Conservation (phyloP, 2,329 filamentous ascomycete species). For the Kalaharituber pfeilii region DNA sequence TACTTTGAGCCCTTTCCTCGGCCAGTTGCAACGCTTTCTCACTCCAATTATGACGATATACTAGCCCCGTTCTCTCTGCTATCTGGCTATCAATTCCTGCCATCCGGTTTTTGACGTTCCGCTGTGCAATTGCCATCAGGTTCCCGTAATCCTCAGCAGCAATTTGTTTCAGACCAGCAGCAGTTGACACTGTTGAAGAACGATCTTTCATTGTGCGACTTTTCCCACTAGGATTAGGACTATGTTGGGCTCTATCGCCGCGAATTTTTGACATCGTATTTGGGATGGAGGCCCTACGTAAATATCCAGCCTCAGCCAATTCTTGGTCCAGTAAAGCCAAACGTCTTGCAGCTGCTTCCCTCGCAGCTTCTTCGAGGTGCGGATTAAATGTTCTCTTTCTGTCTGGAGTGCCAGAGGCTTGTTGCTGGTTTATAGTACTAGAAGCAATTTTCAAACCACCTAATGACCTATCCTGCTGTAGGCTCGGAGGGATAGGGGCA, state of each 20-base stretch:
- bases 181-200: background rate
- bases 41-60: constrained; percentile 59
- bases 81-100: constrained; percentile 69
- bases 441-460: too few species aligned
- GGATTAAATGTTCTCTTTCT: background rate
- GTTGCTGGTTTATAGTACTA: too few species aligned
- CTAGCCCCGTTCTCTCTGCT: constrained; percentile 59
- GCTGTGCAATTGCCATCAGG: constrained; percentile 61
- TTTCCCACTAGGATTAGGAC: background rate
- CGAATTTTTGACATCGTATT: background rate
- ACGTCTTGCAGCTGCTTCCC: constrained; percentile 68
- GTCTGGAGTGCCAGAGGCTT: background rate
- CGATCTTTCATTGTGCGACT: background rate
- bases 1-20: constrained; percentile 40
- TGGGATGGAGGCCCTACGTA: constrained; percentile 29
- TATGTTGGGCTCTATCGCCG: too few species aligned
- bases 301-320: constrained; percentile 40
- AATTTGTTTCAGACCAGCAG: too few species aligned
- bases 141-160: constrained; percentile 36
- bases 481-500: too few species aligned
- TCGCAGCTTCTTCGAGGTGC: constrained; percentile 62
- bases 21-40: constrained; percentile 54
- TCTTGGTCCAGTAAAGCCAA: constrained; percentile 64
- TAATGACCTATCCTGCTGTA: too few species aligned
- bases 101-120: constrained; percentile 66